Evolutionary conservation across 202 grass and related monocot species (phyloP).

Genomic region (Panicum virgatum): DNA sequence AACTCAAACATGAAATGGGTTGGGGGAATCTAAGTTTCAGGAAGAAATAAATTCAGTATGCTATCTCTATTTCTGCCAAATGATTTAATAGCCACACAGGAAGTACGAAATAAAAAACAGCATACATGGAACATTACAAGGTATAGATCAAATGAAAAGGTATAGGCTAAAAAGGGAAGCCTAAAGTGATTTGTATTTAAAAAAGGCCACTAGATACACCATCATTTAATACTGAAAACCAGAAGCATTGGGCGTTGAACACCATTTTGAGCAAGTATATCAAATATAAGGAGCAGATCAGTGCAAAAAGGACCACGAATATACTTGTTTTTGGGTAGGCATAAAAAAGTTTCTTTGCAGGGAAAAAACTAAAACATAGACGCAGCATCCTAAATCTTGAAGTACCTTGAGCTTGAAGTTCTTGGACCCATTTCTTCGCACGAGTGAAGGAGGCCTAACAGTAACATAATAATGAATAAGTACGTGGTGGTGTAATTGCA

Average conservation of each 20-base stretch:
- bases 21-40: not conserved
- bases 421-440: conserved; percentile 99
- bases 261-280: conserved; percentile 9
- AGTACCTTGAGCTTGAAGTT: conserved; percentile 96
- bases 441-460: conserved; percentile 74
- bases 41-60: not conserved
- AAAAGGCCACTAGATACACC: not conserved
- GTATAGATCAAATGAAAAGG: not conserved
- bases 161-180: not conserved
- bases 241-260: not conserved
- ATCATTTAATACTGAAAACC: conserved; percentile 18
- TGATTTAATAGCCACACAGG: not conserved
- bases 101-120: conserved; percentile 16
- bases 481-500: not conserved
- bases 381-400: not conserved
- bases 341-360: not conserved
- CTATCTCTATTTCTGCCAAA: not conserved
- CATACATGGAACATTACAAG: not conserved
- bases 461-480: not conserved
- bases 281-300: not conserved
- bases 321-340: not conserved
- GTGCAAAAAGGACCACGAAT: not conserved
- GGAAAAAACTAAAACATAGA: not conserved
- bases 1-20: not conserved
- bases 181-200: not conserved